Percentiles rank a stretch among this genome's conserved stretches.
Conservation (phyloP, 768 basidiomycete species). For the Epithele typhae region DNA sequence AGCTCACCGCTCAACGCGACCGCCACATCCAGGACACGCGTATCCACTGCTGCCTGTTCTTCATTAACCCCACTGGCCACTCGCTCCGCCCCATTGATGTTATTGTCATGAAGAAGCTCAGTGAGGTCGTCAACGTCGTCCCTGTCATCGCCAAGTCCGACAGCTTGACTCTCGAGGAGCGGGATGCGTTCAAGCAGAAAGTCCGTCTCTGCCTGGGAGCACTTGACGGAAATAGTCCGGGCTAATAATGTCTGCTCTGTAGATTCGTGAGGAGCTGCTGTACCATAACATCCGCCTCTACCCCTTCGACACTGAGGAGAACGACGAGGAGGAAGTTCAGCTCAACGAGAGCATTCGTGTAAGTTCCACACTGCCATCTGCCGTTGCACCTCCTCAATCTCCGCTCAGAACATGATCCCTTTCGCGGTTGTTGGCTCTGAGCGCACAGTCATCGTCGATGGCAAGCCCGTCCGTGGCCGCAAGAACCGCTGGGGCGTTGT, state of each 20-base stretch:
- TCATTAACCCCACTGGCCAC: conserved; percentile 99
- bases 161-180: conserved; percentile 88
- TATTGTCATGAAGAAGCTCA: conserved; percentile 98
- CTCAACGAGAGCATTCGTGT: conserved; percentile 90
- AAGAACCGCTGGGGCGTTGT: conserved; percentile 99
- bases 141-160: conserved; percentile 99
- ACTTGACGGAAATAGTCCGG: too few relatives aligned
- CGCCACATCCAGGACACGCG: conserved; percentile 97
- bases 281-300: conserved; percentile 93
- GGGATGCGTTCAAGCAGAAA: conserved; percentile 89
- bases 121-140: conserved; percentile 98
- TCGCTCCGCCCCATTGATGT: conserved; percentile 94
- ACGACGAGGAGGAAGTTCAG: conserved; percentile 87
- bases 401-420: conserved; percentile 78
- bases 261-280: conserved; percentile 92
- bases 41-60: conserved; percentile 97
- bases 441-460: conserved; percentile 90
- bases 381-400: not conserved
- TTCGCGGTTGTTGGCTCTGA: conserved; percentile 99
- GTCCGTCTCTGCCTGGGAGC: too few relatives aligned
- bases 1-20: conserved; percentile 98
- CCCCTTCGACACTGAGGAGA: conserved; percentile 96
- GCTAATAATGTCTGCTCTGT: not conserved
- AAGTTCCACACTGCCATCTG: conserved; percentile 25
- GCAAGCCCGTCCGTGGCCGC: conserved; percentile 90